Conservation (phyloP, 495 filamentous ascomycete genomes). For the Podospora appendiculata region DNA sequence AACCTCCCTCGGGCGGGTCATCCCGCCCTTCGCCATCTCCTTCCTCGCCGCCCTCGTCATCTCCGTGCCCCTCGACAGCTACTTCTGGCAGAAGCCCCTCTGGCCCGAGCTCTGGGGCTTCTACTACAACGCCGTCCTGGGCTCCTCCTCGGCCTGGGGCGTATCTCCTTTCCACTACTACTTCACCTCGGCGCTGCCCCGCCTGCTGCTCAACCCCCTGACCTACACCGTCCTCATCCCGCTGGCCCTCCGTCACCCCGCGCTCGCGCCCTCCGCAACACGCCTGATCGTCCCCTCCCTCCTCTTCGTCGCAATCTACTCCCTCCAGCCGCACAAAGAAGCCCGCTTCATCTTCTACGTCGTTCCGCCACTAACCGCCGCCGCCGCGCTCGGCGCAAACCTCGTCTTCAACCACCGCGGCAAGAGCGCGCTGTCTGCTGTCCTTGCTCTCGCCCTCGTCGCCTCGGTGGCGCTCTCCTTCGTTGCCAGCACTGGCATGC, state of each 20-base stretch:
- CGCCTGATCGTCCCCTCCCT: conserved; percentile 59
- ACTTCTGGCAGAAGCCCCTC: conserved; percentile 81
- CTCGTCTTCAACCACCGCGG: conserved; percentile 59
- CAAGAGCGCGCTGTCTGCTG: conserved; percentile 32
- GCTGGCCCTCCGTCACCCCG: conserved; percentile 47
- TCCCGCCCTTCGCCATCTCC: conserved; percentile 62
- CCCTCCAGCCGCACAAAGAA: conserved; percentile 87
- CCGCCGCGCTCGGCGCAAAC: conserved; percentile 63
- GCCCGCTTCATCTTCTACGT: conserved; percentile 91
- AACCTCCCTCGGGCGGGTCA: conserved; percentile 50
- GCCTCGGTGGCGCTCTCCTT: conserved; percentile 53
- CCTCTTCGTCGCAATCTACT: conserved; percentile 72
- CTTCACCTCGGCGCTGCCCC: conserved; percentile 70
- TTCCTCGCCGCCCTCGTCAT: conserved; percentile 51
- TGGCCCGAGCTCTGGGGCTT: conserved; percentile 93
- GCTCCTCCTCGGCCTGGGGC: conserved; percentile 76
- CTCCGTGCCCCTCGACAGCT: conserved; percentile 73
- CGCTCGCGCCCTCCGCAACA: conserved; percentile 29
- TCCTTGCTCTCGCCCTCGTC: conserved; percentile 48
- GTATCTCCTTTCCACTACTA: conserved; percentile 80
- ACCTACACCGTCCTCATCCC: conserved; percentile 57
- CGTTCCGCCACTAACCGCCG: conserved; percentile 71
- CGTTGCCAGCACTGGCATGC: conserved; percentile 50
- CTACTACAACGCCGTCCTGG: conserved; percentile 81
- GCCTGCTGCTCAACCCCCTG: conserved; percentile 75